Evolutionary conservation across 345 rosid genomes (phyloP).

Genomic region (Moricandia arvensis): DNA sequence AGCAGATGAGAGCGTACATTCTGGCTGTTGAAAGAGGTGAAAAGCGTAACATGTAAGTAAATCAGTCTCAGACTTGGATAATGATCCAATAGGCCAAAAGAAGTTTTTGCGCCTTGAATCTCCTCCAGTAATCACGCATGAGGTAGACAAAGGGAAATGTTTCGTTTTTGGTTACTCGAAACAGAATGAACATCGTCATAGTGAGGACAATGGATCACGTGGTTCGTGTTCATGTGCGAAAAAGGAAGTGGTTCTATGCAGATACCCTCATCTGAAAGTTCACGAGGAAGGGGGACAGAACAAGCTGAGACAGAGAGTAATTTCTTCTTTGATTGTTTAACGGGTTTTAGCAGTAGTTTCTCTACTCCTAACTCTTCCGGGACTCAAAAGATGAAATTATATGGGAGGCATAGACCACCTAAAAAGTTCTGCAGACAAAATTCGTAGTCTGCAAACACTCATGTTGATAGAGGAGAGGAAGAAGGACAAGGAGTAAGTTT

Average conservation of each 20-base stretch:
- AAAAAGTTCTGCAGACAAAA: no score
- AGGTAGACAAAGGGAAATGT: neutral
- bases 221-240: no score
- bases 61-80: neutral
- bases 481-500: no score
- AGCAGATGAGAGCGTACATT: neutral
- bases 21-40: neutral
- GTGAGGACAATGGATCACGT: no score
- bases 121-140: neutral
- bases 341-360: neutral
- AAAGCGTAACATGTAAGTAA: neutral
- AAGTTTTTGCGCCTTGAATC: neutral
- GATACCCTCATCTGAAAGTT: no score
- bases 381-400: neutral
- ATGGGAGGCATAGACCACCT: neutral
- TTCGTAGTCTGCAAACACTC: no score
- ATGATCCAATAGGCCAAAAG: neutral
- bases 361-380: neutral
- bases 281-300: no score
- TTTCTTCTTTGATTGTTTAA: neutral
- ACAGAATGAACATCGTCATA: no score
- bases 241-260: no score
- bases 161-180: neutral
- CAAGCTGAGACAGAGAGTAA: no score
- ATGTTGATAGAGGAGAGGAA: no score